Conservation (phyloP, 129 eudicot genomes). For the Centaurea solstitialis region DNA sequence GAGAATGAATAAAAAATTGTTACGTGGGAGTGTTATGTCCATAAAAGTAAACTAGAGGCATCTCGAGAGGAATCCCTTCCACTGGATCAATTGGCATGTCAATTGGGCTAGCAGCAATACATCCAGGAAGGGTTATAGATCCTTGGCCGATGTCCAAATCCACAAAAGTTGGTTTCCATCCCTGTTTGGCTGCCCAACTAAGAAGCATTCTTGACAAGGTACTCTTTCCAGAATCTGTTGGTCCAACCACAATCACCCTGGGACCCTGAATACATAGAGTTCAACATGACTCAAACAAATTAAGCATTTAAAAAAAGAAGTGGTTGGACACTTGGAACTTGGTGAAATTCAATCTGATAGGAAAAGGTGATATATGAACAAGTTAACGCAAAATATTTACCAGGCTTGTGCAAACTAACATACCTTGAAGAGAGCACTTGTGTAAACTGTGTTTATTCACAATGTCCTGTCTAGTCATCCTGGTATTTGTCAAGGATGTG, state of each 20-base stretch:
- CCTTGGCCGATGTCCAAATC: conserved; percentile 98
- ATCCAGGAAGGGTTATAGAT: conserved; percentile 85
- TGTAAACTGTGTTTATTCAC: not conserved
- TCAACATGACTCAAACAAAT: not conserved
- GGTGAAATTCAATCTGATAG: not conserved
- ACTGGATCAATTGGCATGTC: conserved; percentile 97
- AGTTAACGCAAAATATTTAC: not conserved
- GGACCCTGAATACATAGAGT: conserved; percentile 63
- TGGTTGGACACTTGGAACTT: not conserved
- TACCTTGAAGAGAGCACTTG: not conserved
- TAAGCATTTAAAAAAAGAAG: not conserved
- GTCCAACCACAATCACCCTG: conserved; percentile 94
- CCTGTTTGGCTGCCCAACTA: conserved; percentile 99
- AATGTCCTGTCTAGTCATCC: not conserved
- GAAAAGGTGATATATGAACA: not conserved
- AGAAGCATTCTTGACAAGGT: conserved; percentile 94
- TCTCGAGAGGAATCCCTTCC: conserved; percentile 99
- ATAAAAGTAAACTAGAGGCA: conserved; percentile 90
- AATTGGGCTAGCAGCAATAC: conserved; percentile 92
- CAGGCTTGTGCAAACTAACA: not conserved
- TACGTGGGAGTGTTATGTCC: conserved; percentile 91
- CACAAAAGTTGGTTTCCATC: conserved; percentile 97
- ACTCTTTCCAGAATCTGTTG: conserved; percentile 98
- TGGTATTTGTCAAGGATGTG: no score
- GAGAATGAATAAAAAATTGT: not conserved